These are phyloP conservation scores for Malassezia brasiliensis DNA, from an alignment of 1,284 basidiomycete genomes.

Conservation along the genomic window DNA sequence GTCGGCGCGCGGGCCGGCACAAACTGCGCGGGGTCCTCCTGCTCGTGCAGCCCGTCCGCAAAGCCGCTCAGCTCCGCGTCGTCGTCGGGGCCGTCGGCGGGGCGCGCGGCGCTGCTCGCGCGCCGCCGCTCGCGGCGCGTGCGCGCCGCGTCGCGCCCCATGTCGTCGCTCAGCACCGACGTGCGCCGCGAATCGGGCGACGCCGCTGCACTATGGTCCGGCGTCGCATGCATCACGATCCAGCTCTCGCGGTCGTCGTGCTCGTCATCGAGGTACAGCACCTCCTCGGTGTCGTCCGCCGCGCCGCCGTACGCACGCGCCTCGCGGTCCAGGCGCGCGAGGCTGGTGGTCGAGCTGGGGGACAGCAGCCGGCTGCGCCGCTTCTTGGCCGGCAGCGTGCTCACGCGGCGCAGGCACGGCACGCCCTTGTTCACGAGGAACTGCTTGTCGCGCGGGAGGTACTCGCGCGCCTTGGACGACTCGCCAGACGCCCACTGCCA, in stretches of 20 bases:
- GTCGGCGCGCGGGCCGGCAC: not conserved
- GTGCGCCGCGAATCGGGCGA: not conserved
- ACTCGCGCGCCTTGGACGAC: conserved; percentile 71
- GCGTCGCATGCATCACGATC: conserved; percentile 27
- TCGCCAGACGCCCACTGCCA: conserved; percentile 52
- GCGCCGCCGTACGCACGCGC: conserved; percentile 10
- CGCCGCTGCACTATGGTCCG: not conserved
- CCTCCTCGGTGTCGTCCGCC: not conserved
- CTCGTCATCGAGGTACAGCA: conserved; percentile 12
- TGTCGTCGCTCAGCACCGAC: not conserved
- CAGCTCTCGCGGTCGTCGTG: conserved; percentile 30
- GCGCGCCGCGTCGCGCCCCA: not conserved
- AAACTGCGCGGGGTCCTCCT: conserved; percentile 10
- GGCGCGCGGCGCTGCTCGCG: not conserved
- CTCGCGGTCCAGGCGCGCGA: conserved; percentile 20
- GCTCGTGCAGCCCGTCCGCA: not conserved
- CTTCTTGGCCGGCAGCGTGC: conserved; percentile 24
- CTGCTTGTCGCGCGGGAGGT: conserved; percentile 86
- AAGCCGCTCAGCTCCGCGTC: not conserved
- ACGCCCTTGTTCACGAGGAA: conserved; percentile 62
- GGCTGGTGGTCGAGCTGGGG: conserved; percentile 24
- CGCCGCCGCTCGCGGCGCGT: not conserved
- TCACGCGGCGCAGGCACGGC: conserved; percentile 41
- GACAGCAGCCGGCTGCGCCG: conserved; percentile 13
- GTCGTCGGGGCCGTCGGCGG: not conserved